phyloP scores from a whole-genome alignment of 176 grass and related monocot species.

The Chrysopogon serrulatus region DNA sequence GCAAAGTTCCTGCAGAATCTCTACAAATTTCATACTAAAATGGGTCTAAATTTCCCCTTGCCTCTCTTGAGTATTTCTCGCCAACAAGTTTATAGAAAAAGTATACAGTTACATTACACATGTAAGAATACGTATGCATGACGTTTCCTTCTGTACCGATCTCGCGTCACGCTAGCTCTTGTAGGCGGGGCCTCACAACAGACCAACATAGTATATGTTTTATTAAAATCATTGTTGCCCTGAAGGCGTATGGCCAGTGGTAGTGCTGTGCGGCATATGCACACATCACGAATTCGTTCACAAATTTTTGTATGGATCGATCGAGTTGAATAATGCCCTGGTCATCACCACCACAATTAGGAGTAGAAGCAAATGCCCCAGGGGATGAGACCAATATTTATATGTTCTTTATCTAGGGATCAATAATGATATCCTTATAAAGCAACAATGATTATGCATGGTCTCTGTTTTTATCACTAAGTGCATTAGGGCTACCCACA shows the following conservation, averaged over 20 bases:
- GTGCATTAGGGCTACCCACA: slow-evolving; percentile 23
- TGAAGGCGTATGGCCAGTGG: background rate
- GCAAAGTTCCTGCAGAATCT: too few relatives aligned
- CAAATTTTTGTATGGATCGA: background rate
- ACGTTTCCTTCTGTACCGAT: background rate
- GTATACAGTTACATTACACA: background rate
- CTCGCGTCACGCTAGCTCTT: background rate
- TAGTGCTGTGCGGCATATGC: background rate
- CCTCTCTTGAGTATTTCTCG: too few relatives aligned
- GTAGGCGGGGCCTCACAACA: too few relatives aligned
- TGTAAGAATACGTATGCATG: background rate
- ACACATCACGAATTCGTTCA: background rate
- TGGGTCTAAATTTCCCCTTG: background rate
- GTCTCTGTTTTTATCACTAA: background rate
- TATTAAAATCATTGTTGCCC: background rate
- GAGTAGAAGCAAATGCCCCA: background rate
- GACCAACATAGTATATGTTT: too few relatives aligned
- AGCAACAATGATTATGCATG: background rate
- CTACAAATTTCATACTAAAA: background rate
- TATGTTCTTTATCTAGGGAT: slow-evolving; percentile 1
- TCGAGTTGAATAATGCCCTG: background rate
- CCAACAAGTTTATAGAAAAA: background rate
- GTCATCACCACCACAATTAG: background rate
- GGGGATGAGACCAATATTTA: background rate
- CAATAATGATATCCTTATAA: background rate